A percentile compares a stretch with the other conserved stretches of the same genome.
Evolutionary conservation across 2,329 filamentous ascomycete genomes (phyloP).

Genomic region (Colletotrichum sansevieriae): DNA sequence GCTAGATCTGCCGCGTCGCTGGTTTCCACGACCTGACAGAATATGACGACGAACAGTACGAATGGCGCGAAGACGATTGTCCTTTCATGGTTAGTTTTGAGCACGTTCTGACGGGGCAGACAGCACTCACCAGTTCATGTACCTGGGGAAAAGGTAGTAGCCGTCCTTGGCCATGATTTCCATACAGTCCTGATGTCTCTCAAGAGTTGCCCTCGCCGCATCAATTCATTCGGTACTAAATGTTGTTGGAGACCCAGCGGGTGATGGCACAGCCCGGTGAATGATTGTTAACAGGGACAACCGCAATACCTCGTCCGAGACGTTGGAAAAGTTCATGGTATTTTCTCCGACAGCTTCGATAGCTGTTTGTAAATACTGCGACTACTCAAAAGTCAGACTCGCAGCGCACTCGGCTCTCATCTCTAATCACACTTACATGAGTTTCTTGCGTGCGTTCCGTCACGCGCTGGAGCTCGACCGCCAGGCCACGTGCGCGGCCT

Average conservation of each 20-base stretch:
- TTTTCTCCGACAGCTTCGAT: conserved; percentile 45
- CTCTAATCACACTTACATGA: conserved; percentile 32
- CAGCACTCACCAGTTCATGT: conserved; percentile 57
- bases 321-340: conserved; percentile 52
- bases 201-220: conserved; percentile 56
- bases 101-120: not conserved
- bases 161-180: conserved; percentile 52
- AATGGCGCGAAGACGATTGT: conserved; percentile 64
- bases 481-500: conserved; percentile 50
- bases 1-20: conserved; percentile 55
- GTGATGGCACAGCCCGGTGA: conserved; percentile 56
- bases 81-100: conserved; percentile 46
- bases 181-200: conserved; percentile 57
- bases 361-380: conserved; percentile 21
- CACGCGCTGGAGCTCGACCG: conserved; percentile 50
- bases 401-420: not conserved
- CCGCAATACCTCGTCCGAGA: conserved; percentile 58
- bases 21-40: conserved; percentile 64
- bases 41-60: conserved; percentile 66
- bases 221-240: conserved; percentile 59
- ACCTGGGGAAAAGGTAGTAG: conserved; percentile 54
- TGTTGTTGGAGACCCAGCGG: conserved; percentile 47
- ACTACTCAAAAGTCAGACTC: conserved; percentile 42
- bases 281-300: conserved; percentile 57
- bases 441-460: conserved; percentile 46